phyloP scores from a whole-genome alignment of 2,329 filamentous ascomycete genomes.

The Endothia cerciana region DNA sequence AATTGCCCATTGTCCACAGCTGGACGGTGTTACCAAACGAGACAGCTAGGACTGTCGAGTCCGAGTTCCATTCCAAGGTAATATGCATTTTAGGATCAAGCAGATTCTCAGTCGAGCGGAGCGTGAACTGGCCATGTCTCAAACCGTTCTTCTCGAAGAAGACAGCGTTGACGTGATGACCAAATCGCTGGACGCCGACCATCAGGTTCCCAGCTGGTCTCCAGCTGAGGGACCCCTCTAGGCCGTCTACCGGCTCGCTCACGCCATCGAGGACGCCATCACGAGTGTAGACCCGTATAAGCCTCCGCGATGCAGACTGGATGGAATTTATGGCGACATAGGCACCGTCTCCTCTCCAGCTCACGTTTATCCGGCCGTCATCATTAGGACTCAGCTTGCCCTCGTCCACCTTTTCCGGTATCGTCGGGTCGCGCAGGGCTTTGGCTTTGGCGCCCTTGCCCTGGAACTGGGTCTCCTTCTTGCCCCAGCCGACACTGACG shows the following conservation, averaged over 20 bases:
- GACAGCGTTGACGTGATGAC: conserved; percentile 75
- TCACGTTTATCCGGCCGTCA: conserved; percentile 72
- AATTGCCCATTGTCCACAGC: conserved; percentile 96
- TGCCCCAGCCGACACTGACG: conserved; percentile 97
- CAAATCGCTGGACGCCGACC: conserved; percentile 77
- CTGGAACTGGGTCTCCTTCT: conserved; percentile 97
- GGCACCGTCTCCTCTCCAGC: conserved; percentile 92
- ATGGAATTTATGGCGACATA: conserved; percentile 86
- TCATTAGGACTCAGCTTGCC: conserved; percentile 77
- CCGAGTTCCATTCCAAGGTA: conserved; percentile 81
- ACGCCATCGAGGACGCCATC: conserved; percentile 91
- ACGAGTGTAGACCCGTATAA: conserved; percentile 87
- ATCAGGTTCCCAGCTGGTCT: conserved; percentile 88
- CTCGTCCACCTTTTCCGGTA: conserved; percentile 89
- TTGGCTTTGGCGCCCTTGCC: conserved; percentile 84
- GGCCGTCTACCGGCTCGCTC: conserved; percentile 89
- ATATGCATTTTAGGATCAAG: conserved; percentile 61
- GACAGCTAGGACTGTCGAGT: conserved; percentile 91
- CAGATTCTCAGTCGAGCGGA: conserved; percentile 67
- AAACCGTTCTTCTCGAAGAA: conserved; percentile 99
- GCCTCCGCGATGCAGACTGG: conserved; percentile 70
- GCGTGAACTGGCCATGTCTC: conserved; percentile 90
- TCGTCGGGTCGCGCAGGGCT: conserved; percentile 88
- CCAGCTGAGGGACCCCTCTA: conserved; percentile 91
- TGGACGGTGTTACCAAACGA: conserved; percentile 75